These are phyloP conservation scores for Crinitomyces ghanaensis DNA, from an alignment of 805 yeast species.

Conservation along the genomic window DNA sequence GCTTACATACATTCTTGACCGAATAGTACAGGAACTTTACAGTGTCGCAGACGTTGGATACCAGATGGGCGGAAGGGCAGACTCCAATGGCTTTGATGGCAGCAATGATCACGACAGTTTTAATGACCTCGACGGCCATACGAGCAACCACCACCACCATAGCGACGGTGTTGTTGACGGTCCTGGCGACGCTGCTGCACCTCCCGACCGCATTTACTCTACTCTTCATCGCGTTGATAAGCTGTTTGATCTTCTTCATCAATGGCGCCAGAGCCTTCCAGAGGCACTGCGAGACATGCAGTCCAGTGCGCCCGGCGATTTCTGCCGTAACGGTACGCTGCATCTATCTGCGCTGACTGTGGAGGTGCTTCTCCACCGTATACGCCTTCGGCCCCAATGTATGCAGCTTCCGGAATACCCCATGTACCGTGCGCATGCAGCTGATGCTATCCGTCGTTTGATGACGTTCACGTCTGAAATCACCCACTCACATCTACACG, in stretches of 20 bases:
- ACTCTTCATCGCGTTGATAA: slow-evolving; percentile 12
- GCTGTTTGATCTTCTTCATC: slow-evolving; percentile 13
- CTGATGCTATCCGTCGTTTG: slow-evolving; percentile 20
- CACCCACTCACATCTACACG: slow-evolving; percentile 25
- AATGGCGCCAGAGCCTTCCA: slow-evolving; percentile 21
- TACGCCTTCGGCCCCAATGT: slow-evolving; percentile 18
- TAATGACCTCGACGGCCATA: too few relatives aligned
- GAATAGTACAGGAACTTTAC: slow-evolving; percentile 18
- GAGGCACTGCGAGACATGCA: slow-evolving; percentile 20
- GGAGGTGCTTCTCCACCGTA: slow-evolving; percentile 21
- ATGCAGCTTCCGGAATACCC: slow-evolving; percentile 11
- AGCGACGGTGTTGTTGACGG: too few relatives aligned
- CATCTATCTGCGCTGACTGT: slow-evolving; percentile 22
- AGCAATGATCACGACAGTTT: too few relatives aligned
- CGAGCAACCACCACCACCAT: too few relatives aligned
- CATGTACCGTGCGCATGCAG: slow-evolving; percentile 19
- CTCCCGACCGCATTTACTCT: too few relatives aligned
- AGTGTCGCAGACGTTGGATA: slow-evolving; percentile 10
- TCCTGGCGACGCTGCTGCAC: too few relatives aligned
- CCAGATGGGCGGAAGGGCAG: slow-evolving; percentile 7
- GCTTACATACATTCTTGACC: slow-evolving; percentile 21
- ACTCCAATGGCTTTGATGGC: too few relatives aligned
- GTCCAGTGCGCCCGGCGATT: slow-evolving; percentile 16
- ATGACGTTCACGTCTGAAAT: slow-evolving; percentile 23
- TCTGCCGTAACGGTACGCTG: slow-evolving; percentile 24